Evolutionary conservation across 805 yeast species (phyloP), one percentile per base, ranked within the genome.

Genomic region (Metschnikowia lachancei): DNA sequence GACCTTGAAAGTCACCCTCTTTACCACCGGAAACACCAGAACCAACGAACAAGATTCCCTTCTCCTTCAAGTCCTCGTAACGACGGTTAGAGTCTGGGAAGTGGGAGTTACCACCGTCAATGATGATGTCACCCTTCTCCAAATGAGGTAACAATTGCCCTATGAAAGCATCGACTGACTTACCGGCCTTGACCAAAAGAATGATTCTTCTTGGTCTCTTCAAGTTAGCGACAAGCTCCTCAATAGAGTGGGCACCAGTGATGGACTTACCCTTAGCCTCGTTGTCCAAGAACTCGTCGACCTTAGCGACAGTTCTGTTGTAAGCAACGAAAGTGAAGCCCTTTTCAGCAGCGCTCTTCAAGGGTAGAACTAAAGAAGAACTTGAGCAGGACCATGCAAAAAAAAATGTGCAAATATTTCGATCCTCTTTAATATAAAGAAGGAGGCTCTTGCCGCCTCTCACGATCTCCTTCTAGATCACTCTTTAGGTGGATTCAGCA

Each of bases 1-100:
- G 99, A 65, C 99, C 99, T 74, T 87, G 81, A 76, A 98, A 88
- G 63, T 98, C 99, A 80, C 99, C 99, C 72, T 92, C 99, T 77
- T 92, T 98, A 80, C 99, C 99, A 75, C 99, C 99, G 60, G 98
- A 92, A 56, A 94, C 98, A 86, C 99, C 99, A 53, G 97, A 91
- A 65, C 99, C 99, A 55, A 92, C 98, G 60, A 89, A 94, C 57
- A 81, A 75, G 65, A 91, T 83, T 36, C 96, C 98, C 79, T 92
- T 83, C 47, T 72, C 76, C 70, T 85, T 82, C 69, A 92, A 81
- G 68, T 90, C 96, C 50, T 80, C 92, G 78, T 74, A 89, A 75
- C 99, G 88, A 77, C 98, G 90, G 86, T 91, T 91, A 52, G 97
- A 72, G 76, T 92, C 99, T 72, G 97, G 97, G 94, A 85, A 92